Evolutionary conservation across 768 basidiomycete species (phyloP), one percentile per base, ranked within the genome.

Genomic region (Boletus pseudopeckii): DNA sequence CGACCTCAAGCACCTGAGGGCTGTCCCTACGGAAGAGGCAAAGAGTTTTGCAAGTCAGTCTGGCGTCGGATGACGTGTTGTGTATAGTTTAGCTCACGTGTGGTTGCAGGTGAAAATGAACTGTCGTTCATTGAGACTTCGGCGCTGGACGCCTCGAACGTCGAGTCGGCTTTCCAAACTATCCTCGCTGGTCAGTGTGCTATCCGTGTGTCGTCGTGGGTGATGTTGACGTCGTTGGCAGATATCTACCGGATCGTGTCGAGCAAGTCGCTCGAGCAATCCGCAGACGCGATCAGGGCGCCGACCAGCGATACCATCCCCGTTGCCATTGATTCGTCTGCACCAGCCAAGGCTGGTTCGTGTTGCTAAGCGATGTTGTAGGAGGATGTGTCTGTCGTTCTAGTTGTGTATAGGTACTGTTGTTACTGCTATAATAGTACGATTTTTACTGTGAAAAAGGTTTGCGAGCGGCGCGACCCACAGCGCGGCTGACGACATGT

Each of bases 201-300:
- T 18, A 42, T 4, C 13, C 2, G 26, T 34, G 14, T 40, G 26
- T 2, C 8, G 4, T 45, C 11, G 18, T 18, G 49, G 5, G 43
- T 8, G 42, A 30, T 42, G 5, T 36, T 62, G 50, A 67, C 30
- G 0, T 6, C 26, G 11, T 44, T 26, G 30, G 14, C 64, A 97
- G 97, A 98, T 61, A 97, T 99, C 72, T 98, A 98, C 80, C 90
- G 88, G 67, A 93, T 98, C 70, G 93, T 94, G 36, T 98, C 96
- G 48, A 90, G 85, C 81, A 98, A 96, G 75, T 84, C 91, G 44
- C 85, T 99, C 53, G 96, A 98, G 68, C 85, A 88, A 60, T 86
- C 78, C 70, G 72, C 85, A 67, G 74, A 90, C 75, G 77, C 86
- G 71, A 81, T 88, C 83, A 80, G 85, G 82, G 79, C 90, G 70